Conservation (phyloP, 108 stramenopile species). For the Skeletonema costatum region DNA sequence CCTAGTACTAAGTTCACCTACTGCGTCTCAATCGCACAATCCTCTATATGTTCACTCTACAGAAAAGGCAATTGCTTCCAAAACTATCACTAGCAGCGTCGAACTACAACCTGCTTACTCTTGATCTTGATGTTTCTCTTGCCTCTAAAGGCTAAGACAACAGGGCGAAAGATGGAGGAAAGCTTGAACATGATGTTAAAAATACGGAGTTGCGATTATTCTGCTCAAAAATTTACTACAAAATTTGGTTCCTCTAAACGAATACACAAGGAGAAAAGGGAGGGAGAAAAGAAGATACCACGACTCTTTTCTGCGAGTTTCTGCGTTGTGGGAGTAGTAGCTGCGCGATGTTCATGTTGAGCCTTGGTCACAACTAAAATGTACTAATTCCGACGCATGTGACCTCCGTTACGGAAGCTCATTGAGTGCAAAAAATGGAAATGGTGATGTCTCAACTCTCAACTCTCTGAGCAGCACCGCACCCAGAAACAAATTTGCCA, state of each 20-base stretch:
- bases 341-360: not conserved
- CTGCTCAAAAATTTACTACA: no score
- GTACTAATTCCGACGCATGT: conserved; percentile 5
- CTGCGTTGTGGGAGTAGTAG: not conserved
- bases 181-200: not conserved
- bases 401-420: not conserved
- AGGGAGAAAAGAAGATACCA: no score
- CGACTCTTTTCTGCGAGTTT: no score
- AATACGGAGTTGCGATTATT: not conserved
- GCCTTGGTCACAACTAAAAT: not conserved
- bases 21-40: no score
- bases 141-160: not conserved
- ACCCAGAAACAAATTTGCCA: not conserved
- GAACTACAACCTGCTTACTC: no score
- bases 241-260: no score
- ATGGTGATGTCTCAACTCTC: not conserved
- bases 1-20: not conserved
- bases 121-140: not conserved
- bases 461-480: not conserved
- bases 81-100: no score
- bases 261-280: no score
- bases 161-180: not conserved
- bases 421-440: no score
- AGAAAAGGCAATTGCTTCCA: no score
- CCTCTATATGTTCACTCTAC: no score